These are phyloP conservation scores for Knoxdaviesia capensis DNA, from an alignment of 2,329 filamentous ascomycete species.

Conservation along the genomic window DNA sequence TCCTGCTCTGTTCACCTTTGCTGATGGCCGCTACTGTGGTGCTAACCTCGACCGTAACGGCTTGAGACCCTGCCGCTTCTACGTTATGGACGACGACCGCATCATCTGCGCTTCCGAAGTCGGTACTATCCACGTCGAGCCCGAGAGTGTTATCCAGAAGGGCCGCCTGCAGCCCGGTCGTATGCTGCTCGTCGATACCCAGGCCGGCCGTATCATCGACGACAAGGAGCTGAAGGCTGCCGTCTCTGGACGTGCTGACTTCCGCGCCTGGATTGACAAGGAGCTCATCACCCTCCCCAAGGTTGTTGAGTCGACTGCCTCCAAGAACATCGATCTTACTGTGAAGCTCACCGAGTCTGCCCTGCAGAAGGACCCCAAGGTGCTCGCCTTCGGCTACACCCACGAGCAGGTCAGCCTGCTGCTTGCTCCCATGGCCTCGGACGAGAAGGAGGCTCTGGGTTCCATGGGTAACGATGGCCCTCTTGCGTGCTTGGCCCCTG, in stretches of 20 bases:
- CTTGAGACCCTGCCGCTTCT: conserved; percentile 87
- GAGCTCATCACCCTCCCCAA: conserved; percentile 67
- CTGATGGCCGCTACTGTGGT: conserved; percentile 89
- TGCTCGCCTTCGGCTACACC: conserved; percentile 83
- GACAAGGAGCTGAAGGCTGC: conserved; percentile 80
- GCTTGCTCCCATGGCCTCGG: conserved; percentile 85
- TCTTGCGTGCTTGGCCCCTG: conserved; percentile 74
- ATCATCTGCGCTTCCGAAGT: conserved; percentile 97
- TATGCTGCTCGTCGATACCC: conserved; percentile 89
- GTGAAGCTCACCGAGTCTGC: conserved; percentile 45
- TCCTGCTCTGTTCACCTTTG: conserved; percentile 89
- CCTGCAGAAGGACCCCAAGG: conserved; percentile 65
- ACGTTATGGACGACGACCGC: conserved; percentile 88
- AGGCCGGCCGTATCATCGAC: conserved; percentile 78
- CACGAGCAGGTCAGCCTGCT: conserved; percentile 87
- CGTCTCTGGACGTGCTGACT: conserved; percentile 72
- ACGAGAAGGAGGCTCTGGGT: conserved; percentile 90
- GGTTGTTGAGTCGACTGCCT: conserved; percentile 42
- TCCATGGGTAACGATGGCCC: conserved; percentile 98
- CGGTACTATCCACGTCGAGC: conserved; percentile 78
- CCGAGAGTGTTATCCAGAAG: conserved; percentile 79
- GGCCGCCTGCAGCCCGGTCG: conserved; percentile 83
- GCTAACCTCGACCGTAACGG: conserved; percentile 93
- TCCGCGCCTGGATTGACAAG: conserved; percentile 71
- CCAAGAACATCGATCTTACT: conserved; percentile 38